Evolutionary conservation across 345 rosid genomes (phyloP).

Genomic region (Trapa incisa): DNA sequence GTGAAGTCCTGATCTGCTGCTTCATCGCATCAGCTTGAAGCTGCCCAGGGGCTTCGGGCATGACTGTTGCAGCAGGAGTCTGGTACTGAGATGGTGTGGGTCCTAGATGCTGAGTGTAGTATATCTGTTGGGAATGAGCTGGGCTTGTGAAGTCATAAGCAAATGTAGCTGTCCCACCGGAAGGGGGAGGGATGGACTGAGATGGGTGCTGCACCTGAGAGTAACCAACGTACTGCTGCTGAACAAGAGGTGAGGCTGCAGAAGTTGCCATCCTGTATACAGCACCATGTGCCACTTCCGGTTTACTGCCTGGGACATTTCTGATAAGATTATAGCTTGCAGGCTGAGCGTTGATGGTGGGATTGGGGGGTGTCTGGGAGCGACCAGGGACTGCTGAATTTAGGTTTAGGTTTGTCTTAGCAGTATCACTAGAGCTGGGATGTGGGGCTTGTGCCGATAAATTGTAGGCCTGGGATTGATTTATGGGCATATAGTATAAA

Average conservation of each 20-base stretch:
- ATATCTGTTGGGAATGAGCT: conserved; percentile 60
- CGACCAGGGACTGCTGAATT: conserved; percentile 28
- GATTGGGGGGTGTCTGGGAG: conserved; percentile 44
- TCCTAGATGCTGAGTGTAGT: conserved; percentile 63
- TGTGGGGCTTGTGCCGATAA: conserved; percentile 57
- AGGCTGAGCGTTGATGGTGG: conserved; percentile 40
- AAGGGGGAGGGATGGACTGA: conserved; percentile 47
- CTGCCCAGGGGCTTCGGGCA: conserved; percentile 15
- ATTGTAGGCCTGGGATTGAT: conserved; percentile 50
- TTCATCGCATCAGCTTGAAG: conserved; percentile 8
- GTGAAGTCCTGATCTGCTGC: conserved; percentile 17
- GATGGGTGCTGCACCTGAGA: conserved; percentile 77
- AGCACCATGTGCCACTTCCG: conserved; percentile 60
- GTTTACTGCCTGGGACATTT: conserved; percentile 42
- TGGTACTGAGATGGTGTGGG: conserved; percentile 72
- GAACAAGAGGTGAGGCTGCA: conserved; percentile 50
- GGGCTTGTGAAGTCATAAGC: conserved; percentile 55
- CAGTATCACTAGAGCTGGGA: conserved; percentile 39
- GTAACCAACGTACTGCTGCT: conserved; percentile 67
- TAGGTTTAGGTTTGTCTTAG: conserved; percentile 10
- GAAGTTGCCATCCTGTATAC: conserved; percentile 48
- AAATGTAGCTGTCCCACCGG: conserved; percentile 40
- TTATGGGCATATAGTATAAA: conserved; percentile 52
- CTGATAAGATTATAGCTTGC: conserved; percentile 30
- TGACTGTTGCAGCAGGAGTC: conserved; percentile 31